A percentile compares a stretch with the other conserved stretches of the same genome.
phyloP scores from a whole-genome alignment of 306 rosid species.

The Abrus pulchellus region DNA sequence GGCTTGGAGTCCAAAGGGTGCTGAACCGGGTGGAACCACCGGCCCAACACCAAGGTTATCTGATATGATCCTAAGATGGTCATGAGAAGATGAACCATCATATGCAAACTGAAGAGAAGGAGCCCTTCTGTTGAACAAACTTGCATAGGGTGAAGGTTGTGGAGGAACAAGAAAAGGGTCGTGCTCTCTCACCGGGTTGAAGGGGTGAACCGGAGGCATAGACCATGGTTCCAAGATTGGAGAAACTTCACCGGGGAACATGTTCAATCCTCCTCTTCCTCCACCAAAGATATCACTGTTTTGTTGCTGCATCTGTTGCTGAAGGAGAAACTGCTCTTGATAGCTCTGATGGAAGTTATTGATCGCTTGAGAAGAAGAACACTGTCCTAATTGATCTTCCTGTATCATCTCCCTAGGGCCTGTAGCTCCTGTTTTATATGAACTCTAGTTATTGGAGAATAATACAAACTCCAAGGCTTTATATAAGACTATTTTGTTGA shows the following conservation, averaged over 20 bases:
- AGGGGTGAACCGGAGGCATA: conserved; percentile 63
- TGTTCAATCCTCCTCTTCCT: conserved; percentile 51
- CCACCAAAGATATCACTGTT: conserved; percentile 54
- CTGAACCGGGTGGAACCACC: conserved; percentile 66
- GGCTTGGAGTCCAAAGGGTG: conserved; percentile 84
- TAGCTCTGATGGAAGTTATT: conserved; percentile 65
- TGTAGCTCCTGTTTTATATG: conserved; percentile 27
- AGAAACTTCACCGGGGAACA: conserved; percentile 65
- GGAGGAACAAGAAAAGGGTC: conserved; percentile 71
- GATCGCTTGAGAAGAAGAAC: conserved; percentile 75
- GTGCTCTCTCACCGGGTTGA: conserved; percentile 68
- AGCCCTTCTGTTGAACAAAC: conserved; percentile 68
- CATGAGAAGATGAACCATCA: conserved; percentile 66
- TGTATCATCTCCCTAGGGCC: conserved; percentile 58
- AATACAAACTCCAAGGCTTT: conserved; percentile 49
- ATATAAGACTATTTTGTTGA: conserved; percentile 39
- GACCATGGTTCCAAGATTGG: conserved; percentile 78
- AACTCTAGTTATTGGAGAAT: conserved; percentile 27
- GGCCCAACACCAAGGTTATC: conserved; percentile 75
- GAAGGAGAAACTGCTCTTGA: conserved; percentile 79
- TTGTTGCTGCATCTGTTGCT: conserved; percentile 65
- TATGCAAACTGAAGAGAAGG: conserved; percentile 73
- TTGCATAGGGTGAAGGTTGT: conserved; percentile 61
- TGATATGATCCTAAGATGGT: conserved; percentile 81
- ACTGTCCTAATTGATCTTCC: conserved; percentile 73